Percentiles rank a stretch among this genome's conserved stretches.
These are phyloP conservation scores for Iberis amara DNA, from an alignment of 441 rosid genomes.

Conservation along the genomic window DNA sequence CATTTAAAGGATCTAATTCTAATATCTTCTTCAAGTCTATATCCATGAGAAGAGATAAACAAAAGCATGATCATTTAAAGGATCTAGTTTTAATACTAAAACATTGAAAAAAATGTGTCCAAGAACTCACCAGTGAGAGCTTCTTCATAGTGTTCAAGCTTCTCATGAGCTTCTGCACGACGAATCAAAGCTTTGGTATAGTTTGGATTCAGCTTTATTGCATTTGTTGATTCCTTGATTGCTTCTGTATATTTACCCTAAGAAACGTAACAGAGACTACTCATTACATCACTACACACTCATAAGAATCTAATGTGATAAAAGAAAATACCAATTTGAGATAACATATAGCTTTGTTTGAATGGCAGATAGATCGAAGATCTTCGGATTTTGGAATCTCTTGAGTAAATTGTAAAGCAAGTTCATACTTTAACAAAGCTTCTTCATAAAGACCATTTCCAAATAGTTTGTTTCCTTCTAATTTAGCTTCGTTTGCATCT, in stretches of 20 bases:
- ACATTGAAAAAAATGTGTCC: not conserved
- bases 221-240: conserved; percentile 66
- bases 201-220: conserved; percentile 62
- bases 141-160: conserved; percentile 73
- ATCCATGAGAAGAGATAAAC: not conserved
- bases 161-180: conserved; percentile 79
- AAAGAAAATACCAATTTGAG: conserved; percentile 50
- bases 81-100: too few relatives aligned
- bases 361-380: conserved; percentile 63
- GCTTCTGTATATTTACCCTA: conserved; percentile 77
- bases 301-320: not conserved
- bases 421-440: conserved; percentile 58
- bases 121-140: conserved; percentile 57
- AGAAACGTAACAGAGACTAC: conserved; percentile 5
- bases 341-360: conserved; percentile 68
- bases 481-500: conserved; percentile 65
- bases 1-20: conserved; percentile 71
- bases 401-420: conserved; percentile 47
- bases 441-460: conserved; percentile 61
- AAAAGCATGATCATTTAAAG: too few relatives aligned
- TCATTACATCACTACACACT: not conserved
- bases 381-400: conserved; percentile 41
- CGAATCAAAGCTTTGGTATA: conserved; percentile 62
- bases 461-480: conserved; percentile 71
- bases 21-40: conserved; percentile 69